A percentile compares a stretch with the other conserved stretches of the same genome.
Evolutionary conservation across 1,284 basidiomycete genomes (phyloP).

Genomic region (Papiliotrema flavescens): DNA sequence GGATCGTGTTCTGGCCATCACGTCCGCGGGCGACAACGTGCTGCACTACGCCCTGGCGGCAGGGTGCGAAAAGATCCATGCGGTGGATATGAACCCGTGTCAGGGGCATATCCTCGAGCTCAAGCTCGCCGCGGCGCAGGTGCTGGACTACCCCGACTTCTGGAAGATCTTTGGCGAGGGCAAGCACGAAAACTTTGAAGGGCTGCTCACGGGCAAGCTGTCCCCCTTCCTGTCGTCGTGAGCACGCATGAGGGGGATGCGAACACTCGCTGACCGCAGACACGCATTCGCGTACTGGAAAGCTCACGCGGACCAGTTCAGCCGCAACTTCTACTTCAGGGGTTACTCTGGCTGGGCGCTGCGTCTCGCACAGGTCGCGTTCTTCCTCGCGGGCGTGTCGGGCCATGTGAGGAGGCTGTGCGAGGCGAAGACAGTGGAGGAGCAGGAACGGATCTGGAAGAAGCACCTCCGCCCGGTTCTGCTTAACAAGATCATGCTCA

Average conservation of each 20-base stretch:
- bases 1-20: constrained; percentile 72
- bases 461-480: constrained; percentile 61
- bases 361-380: constrained; percentile 62
- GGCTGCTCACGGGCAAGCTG: constrained; percentile 63
- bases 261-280: constrained; percentile 11
- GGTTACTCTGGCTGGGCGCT: constrained; percentile 73
- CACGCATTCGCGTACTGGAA: constrained; percentile 60
- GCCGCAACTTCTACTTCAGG: constrained; percentile 65
- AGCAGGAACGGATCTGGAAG: constrained; percentile 67
- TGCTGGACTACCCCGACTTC: constrained; percentile 64
- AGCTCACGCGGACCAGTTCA: constrained; percentile 62
- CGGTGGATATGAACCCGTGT: constrained; percentile 58
- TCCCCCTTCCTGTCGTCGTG: constrained; percentile 69
- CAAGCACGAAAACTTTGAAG: constrained; percentile 60
- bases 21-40: constrained; percentile 76
- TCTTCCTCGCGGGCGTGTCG: constrained; percentile 60
- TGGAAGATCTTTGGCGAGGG: constrained; percentile 72
- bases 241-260: constrained; percentile 25
- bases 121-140: constrained; percentile 66
- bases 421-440: constrained; percentile 56
- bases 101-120: constrained; percentile 77
- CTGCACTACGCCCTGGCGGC: constrained; percentile 73
- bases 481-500: constrained; percentile 62
- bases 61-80: constrained; percentile 64
- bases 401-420: constrained; percentile 61